A percentile compares a stretch with the other conserved stretches of the same genome.
These are phyloP conservation scores for Thelonectria olida DNA, from an alignment of 2,329 filamentous ascomycete species.

Conservation along the genomic window DNA sequence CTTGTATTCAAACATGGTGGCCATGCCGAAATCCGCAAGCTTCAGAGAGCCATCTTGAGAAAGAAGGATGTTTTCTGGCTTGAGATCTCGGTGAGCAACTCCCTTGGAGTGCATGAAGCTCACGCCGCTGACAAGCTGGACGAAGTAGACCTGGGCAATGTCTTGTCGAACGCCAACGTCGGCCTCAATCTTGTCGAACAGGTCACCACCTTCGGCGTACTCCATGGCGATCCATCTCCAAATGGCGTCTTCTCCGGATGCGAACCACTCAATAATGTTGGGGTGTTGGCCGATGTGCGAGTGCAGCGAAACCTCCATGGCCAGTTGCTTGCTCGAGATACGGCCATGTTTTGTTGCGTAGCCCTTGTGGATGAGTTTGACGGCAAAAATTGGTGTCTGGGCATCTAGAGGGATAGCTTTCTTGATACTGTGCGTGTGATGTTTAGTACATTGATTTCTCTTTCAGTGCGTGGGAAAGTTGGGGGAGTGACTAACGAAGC, in stretches of 20 bases:
- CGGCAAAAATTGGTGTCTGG: constrained; percentile 83
- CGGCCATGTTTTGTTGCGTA: constrained; percentile 91
- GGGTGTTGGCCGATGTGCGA: constrained; percentile 87
- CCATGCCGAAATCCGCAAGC: constrained; percentile 95
- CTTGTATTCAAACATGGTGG: constrained; percentile 91
- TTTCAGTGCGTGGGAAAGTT: constrained; percentile 8
- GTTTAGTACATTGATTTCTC: background rate
- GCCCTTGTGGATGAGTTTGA: constrained; percentile 98
- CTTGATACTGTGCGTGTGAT: constrained; percentile 74
- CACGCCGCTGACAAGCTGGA: constrained; percentile 88
- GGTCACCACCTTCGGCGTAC: constrained; percentile 90
- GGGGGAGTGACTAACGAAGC: constrained; percentile 74
- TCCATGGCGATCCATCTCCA: constrained; percentile 99
- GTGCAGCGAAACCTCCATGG: constrained; percentile 92
- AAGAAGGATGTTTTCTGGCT: constrained; percentile 94
- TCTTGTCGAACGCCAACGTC: constrained; percentile 95
- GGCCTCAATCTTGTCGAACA: constrained; percentile 99
- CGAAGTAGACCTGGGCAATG: constrained; percentile 96
- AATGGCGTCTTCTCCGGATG: constrained; percentile 81
- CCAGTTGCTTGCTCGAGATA: constrained; percentile 87
- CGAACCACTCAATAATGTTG: constrained; percentile 94
- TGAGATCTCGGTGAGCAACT: constrained; percentile 90
- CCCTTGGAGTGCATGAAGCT: constrained; percentile 97
- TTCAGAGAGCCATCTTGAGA: constrained; percentile 88
- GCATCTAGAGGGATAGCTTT: constrained; percentile 83